phyloP scores from a whole-genome alignment of 306 rosid species.

The Pterocarpus santalinus region DNA sequence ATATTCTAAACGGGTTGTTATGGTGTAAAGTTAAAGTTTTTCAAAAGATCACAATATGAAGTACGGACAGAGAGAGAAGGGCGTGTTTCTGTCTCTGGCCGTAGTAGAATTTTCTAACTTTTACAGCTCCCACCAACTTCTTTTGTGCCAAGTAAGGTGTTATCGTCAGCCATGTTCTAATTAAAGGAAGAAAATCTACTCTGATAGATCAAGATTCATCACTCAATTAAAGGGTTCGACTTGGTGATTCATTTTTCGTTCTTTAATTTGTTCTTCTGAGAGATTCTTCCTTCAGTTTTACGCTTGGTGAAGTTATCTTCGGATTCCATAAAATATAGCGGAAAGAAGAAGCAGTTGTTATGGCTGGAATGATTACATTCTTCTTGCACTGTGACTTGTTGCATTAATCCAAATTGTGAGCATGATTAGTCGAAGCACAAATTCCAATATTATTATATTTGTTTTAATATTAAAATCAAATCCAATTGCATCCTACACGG shows the following conservation, averaged over 20 bases:
- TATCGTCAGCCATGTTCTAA: slow-evolving; percentile 16
- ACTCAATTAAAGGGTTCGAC: slow-evolving; percentile 41
- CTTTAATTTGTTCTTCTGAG: slow-evolving; percentile 24
- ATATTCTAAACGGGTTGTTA: slow-evolving; percentile 35
- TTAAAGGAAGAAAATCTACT: slow-evolving; percentile 49
- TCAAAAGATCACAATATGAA: slow-evolving; percentile 37
- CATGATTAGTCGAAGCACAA: not conserved
- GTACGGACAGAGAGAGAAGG: slow-evolving; percentile 18
- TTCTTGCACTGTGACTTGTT: not conserved
- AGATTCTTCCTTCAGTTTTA: slow-evolving; percentile 61
- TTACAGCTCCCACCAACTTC: slow-evolving; percentile 56
- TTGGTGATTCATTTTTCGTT: slow-evolving; percentile 24
- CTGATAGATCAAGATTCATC: slow-evolving; percentile 42
- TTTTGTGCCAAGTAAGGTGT: slow-evolving; percentile 48
- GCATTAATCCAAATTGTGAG: not conserved
- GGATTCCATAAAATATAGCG: slow-evolving; percentile 43
- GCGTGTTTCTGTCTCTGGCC: not conserved
- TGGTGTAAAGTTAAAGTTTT: slow-evolving; percentile 52
- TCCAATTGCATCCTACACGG: not conserved
- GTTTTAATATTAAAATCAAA: not conserved
- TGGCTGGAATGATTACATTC: slow-evolving; percentile 41
- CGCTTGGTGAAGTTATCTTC: slow-evolving; percentile 47
- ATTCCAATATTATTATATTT: slow-evolving; percentile 6
- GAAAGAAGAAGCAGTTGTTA: slow-evolving; percentile 32
- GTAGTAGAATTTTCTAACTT: slow-evolving; percentile 49